phyloP scores from a whole-genome alignment of 441 rosid species.

The Mallotus repandus region DNA sequence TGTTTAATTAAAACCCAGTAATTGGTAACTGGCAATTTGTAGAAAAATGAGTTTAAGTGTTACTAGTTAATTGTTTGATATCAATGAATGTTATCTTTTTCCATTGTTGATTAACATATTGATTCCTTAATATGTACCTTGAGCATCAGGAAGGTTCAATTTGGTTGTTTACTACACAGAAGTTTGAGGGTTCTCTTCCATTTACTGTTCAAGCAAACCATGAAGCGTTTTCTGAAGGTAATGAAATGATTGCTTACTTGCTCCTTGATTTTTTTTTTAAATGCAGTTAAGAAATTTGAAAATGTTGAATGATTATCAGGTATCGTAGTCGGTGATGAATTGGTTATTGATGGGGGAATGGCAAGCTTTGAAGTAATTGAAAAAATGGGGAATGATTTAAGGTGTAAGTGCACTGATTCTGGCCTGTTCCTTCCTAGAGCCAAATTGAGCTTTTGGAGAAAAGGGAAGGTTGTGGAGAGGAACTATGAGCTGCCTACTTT shows the following conservation, averaged over 20 bases:
- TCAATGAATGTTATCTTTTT: too few species aligned
- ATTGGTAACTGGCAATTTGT: neutral
- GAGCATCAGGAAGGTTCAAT: slow-evolving; percentile 56
- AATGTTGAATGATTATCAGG: slow-evolving; percentile 32
- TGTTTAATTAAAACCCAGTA: neutral
- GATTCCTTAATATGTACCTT: neutral
- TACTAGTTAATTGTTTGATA: neutral
- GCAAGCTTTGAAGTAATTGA: slow-evolving; percentile 64
- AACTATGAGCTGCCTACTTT: slow-evolving; percentile 53
- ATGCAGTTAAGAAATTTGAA: slow-evolving; percentile 5
- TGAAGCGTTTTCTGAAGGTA: slow-evolving; percentile 67
- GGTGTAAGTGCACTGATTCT: slow-evolving; percentile 57
- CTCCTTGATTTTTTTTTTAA: neutral
- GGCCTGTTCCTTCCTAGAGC: slow-evolving; percentile 69
- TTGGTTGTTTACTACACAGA: slow-evolving; percentile 56
- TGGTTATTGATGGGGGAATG: slow-evolving; percentile 77
- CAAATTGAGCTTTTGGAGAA: slow-evolving; percentile 69
- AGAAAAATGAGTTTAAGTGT: neutral
- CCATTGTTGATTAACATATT: too few species aligned
- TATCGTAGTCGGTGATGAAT: slow-evolving; percentile 59
- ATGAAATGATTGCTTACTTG: neutral
- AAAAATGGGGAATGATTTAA: slow-evolving; percentile 50
- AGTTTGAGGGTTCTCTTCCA: slow-evolving; percentile 44
- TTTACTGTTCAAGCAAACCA: slow-evolving; percentile 58
- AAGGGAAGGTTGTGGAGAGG: slow-evolving; percentile 46